These are phyloP conservation scores for Nicotiana tabacum DNA, from an alignment of 257 asterid species.

Conservation along the genomic window DNA sequence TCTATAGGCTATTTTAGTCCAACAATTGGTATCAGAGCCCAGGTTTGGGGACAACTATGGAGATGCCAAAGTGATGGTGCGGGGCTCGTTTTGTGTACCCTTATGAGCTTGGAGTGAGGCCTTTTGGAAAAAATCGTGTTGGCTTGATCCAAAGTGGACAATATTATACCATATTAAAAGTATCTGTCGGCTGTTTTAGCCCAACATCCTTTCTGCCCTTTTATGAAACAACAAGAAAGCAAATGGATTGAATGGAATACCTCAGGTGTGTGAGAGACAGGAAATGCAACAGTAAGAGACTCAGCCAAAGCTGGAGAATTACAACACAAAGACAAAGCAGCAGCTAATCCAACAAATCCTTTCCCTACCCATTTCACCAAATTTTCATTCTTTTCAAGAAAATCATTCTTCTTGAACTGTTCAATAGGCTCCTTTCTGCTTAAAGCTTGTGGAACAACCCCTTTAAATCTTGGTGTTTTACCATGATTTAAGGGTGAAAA, in stretches of 20 bases:
- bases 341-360: slow-evolving; percentile 68
- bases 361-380: slow-evolving; percentile 42
- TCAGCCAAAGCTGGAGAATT: slow-evolving; percentile 66
- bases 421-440: slow-evolving; percentile 18
- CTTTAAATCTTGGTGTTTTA: slow-evolving; percentile 25
- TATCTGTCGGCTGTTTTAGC: no score
- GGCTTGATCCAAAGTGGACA: no score
- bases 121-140: no score
- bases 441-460: slow-evolving; percentile 13
- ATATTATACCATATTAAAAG: no score
- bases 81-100: no score
- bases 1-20: no score
- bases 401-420: slow-evolving; percentile 9
- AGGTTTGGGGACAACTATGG: no score
- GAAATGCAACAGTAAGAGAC: slow-evolving; percentile 84
- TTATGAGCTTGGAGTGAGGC: no score
- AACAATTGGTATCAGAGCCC: no score
- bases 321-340: slow-evolving; percentile 48
- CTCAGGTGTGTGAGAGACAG: slow-evolving; percentile 86
- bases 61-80: no score
- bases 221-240: background rate
- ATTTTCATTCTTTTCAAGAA: slow-evolving; percentile 25
- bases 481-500: slow-evolving; percentile 17
- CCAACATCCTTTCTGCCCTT: background rate
- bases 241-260: slow-evolving; percentile 23